phyloP scores from a whole-genome alignment of 768 basidiomycete species.

The Tricholoma bakamatsutake region DNA sequence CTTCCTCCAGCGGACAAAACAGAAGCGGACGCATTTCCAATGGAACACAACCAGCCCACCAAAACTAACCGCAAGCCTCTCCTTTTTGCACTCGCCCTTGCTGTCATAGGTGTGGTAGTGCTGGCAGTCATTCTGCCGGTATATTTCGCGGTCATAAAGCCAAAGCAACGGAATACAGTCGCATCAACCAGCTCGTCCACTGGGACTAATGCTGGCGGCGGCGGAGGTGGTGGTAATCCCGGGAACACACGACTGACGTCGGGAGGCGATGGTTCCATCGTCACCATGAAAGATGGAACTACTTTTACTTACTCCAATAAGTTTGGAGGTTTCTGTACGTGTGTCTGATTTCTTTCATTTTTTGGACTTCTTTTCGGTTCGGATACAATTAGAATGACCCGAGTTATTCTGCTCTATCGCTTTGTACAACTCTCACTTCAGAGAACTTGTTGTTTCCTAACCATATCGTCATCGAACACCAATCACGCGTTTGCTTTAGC shows the following conservation, averaged over 20 bases:
- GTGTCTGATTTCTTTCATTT: slow-evolving; percentile 1
- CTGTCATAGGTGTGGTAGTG: slow-evolving; percentile 30
- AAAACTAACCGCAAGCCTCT: slow-evolving; percentile 14
- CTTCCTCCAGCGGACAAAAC: slow-evolving; percentile 8
- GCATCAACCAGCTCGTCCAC: neutral
- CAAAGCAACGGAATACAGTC: slow-evolving; percentile 14
- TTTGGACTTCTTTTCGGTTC: neutral
- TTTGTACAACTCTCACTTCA: neutral
- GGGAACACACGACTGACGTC: slow-evolving; percentile 22
- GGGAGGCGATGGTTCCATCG: slow-evolving; percentile 66
- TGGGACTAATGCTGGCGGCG: neutral
- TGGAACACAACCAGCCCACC: slow-evolving; percentile 1
- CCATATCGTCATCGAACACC: neutral
- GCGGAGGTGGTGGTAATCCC: neutral
- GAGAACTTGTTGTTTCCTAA: no score
- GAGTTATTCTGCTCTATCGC: neutral
- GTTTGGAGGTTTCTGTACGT: slow-evolving; percentile 72
- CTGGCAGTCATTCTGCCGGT: slow-evolving; percentile 53
- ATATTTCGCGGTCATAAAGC: slow-evolving; percentile 51
- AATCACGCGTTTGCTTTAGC: neutral
- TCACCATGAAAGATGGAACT: slow-evolving; percentile 61
- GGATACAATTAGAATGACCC: neutral
- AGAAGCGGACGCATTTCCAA: slow-evolving; percentile 4
- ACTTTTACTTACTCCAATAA: slow-evolving; percentile 73
- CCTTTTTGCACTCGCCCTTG: slow-evolving; percentile 24